Evolutionary conservation across 345 rosid species (phyloP), one percentile per base, ranked within the genome.

Genomic region (Citrus glauca): DNA sequence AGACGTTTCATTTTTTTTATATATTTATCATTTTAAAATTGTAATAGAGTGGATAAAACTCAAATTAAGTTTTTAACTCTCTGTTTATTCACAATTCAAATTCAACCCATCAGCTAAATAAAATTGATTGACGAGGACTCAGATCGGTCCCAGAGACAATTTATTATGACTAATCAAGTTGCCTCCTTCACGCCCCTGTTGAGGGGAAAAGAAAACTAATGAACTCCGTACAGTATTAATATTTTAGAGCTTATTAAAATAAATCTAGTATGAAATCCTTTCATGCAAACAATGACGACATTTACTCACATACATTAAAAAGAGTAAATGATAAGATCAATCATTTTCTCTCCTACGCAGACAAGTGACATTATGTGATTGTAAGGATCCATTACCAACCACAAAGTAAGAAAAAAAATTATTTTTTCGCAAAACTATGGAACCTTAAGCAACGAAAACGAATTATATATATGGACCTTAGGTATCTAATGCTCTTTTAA

Each of bases 401-500:
- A 53, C 57, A 17, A 50, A 53, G 57, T 1, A 17, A 5, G n/a
- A 50, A 30, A 30, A 48, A 48, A 16, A 50, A 50, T 50, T 16
- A 0, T 50, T 50, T 17, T 17, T 22, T 66, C 5, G 6, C 7
- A 32, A 33, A 8, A 3, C 16, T 1, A 66, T 37, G 50, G 71
- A 37, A 30, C 50, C 28, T 20, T 66, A n/a, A 22, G 17, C 71
- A 66, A 33, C 5, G 25, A 2, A 20, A 63, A 63, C 1, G 7
- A 42, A 61, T 37, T 24, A 7, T 45, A 11, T 3, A 45, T 1
- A 45, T 65, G 64, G 72, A 75, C 64, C 50, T 17, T 35, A 33
- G 71, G 72, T 53, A 53, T 75, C 64, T 53, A 53, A 53, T 75
- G 25, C 78, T 65, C 42, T 14, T 42, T 66, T 63, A 55, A 33